These are phyloP conservation scores for Hypoxylon fragiforme DNA, from an alignment of 495 filamentous ascomycete species.

Conservation along the genomic window DNA sequence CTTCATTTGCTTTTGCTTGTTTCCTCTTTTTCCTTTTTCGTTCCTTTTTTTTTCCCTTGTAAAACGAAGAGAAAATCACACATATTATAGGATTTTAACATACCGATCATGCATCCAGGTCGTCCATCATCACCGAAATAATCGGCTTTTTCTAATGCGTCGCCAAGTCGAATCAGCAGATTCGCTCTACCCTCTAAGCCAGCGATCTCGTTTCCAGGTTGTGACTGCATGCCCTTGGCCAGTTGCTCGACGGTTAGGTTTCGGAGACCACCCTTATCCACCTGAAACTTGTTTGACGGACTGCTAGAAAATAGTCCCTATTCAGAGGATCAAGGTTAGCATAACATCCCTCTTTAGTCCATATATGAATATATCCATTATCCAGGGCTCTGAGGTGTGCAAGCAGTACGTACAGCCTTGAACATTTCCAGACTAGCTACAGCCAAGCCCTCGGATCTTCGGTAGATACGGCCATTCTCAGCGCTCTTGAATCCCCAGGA, in stretches of 20 bases:
- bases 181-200: constrained; percentile 86
- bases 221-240: constrained; percentile 81
- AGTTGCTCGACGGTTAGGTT: constrained; percentile 70
- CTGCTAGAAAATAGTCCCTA: constrained; percentile 88
- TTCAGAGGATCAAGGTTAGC: constrained; percentile 10
- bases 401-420: constrained; percentile 57
- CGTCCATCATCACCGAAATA: constrained; percentile 84
- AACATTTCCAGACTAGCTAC: constrained; percentile 98
- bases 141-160: constrained; percentile 75
- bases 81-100: constrained; percentile 22
- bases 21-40: no score
- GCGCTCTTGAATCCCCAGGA: constrained; percentile 87
- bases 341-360: background rate
- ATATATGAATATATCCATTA: no score
- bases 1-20: no score
- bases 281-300: constrained; percentile 77
- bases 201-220: constrained; percentile 76
- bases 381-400: background rate
- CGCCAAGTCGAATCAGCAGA: constrained; percentile 73
- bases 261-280: constrained; percentile 80
- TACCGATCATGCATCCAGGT: constrained; percentile 95
- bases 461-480: constrained; percentile 83
- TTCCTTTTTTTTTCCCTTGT: no score
- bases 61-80: background rate
- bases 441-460: constrained; percentile 88